Evolutionary conservation across 208 protist genomes (phyloP), one percentile per base, ranked within the genome.

Genomic region (Phytomonas sp.): DNA sequence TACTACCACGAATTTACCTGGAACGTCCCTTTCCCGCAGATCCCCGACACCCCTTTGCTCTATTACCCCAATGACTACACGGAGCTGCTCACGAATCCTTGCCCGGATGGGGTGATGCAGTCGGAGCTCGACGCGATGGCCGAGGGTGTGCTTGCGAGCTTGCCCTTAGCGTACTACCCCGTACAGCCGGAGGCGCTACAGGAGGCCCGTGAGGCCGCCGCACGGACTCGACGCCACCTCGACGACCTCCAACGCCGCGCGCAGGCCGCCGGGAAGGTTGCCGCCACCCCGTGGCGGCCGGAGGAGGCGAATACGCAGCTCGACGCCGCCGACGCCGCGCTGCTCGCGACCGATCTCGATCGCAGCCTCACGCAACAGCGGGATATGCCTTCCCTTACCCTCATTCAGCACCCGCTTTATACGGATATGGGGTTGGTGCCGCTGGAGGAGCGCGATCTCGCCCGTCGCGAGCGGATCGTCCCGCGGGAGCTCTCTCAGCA

Each of bases 71-170:
- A 82, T 32, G 76, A 73, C 60, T 82, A 88, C 66, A 74, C 67
- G 32, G 81, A 81, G 62, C 51, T 94, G 62, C 67, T 81, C 17
- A 67, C 69, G 31, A 76, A 74, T 31, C 40, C 83, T 4, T 56
- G 68, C 20, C 69, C 83, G 4, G 61, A 88, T 4, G 82, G 82
- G 29, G 80, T 94, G 8, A 94, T 94, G 88, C 76, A 88, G 73
- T 81, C 79, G n/a, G 88, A 94, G 78, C 69, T 94, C 59, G 85
- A 91, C 61, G 85, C 85, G 31, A 91, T 94, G 85, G 63, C 80
- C 36, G 62, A 62, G 34, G 84, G 85, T 29, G 77, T 94, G 64
- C 76, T 94, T 28, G 77, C 88, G 36, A 76, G 75, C 73, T 83
- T 94, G 60, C 88, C 88, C 0, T 74, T 91, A 1, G 76, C 78